Evolutionary conservation across 495 filamentous ascomycete species (phyloP).

Genomic region (Schizothecium vesticola): DNA sequence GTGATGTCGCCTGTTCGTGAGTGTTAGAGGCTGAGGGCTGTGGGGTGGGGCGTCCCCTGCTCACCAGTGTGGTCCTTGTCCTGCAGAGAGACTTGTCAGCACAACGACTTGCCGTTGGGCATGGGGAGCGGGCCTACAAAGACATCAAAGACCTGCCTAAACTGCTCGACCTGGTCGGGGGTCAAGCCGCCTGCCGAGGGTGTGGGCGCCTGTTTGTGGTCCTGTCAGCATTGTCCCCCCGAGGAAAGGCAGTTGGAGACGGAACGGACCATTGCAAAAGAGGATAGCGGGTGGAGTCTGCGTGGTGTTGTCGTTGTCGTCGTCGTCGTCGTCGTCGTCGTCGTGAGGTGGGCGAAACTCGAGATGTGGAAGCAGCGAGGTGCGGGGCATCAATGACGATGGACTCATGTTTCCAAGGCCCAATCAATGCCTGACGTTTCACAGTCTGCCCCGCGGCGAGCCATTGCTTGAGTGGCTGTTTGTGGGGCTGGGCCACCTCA

Average conservation of each 20-base stretch:
- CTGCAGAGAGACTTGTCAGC: conserved; percentile 35
- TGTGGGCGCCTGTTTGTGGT: conserved; percentile 1
- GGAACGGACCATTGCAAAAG: neutral
- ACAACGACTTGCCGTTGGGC: neutral
- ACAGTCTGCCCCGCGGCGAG: neutral
- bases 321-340: neutral
- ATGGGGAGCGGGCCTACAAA: conserved; percentile 9
- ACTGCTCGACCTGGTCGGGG: conserved; percentile 11
- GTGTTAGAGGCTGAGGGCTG: neutral
- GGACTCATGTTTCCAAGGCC: neutral
- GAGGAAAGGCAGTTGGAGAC: neutral
- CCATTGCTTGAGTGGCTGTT: too few relatives aligned
- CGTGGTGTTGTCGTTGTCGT: neutral
- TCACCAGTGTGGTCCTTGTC: conserved; percentile 96
- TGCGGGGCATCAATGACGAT: neutral
- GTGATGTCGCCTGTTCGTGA: conserved; percentile 36
- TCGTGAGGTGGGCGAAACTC: neutral
- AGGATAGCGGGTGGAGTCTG: neutral
- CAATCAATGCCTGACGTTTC: neutral
- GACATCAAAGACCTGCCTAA: conserved; percentile 19
- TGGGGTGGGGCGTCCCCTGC: conserved; percentile 28
- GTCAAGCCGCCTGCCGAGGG: conserved; percentile 1
- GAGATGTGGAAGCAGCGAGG: neutral
- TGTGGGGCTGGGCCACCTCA: too few relatives aligned
- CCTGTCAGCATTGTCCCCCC: neutral